Conservation (phyloP, 192 early-diverging fungal species). For the Entophlyctis luteolus region DNA sequence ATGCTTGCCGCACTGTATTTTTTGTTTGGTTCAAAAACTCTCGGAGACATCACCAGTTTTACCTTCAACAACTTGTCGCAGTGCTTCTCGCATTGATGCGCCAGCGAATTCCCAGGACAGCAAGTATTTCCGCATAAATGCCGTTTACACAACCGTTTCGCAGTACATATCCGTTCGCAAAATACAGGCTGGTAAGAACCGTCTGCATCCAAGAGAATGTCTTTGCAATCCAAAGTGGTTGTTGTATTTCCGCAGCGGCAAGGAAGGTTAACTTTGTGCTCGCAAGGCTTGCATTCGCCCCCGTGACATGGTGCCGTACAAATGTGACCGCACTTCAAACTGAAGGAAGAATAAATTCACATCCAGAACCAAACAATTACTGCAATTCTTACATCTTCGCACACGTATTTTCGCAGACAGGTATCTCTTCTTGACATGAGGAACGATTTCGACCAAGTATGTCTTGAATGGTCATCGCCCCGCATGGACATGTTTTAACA, state of each 20-base stretch:
- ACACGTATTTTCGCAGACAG: slow-evolving; percentile 38
- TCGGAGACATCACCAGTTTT: not conserved
- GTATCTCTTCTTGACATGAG: slow-evolving; percentile 35
- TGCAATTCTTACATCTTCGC: slow-evolving; percentile 20
- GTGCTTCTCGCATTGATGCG: slow-evolving; percentile 37
- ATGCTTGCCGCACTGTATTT: slow-evolving; percentile 34
- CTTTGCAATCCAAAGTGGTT: slow-evolving; percentile 22
- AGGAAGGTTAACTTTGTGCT: slow-evolving; percentile 6
- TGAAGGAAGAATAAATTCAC: not conserved
- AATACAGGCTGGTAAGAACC: slow-evolving; percentile 27
- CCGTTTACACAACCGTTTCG: slow-evolving; percentile 36
- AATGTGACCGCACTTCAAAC: slow-evolving; percentile 36
- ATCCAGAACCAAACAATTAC: not conserved
- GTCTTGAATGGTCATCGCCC: slow-evolving; percentile 7
- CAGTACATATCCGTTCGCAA: slow-evolving; percentile 37
- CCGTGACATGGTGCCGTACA: slow-evolving; percentile 38
- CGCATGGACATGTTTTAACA: slow-evolving; percentile 38
- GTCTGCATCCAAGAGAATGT: slow-evolving; percentile 20
- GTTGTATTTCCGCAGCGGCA: slow-evolving; percentile 37
- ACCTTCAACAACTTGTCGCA: slow-evolving; percentile 39
- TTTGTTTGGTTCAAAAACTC: not conserved
- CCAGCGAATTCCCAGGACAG: slow-evolving; percentile 28
- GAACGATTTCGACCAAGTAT: slow-evolving; percentile 24
- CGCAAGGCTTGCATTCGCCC: slow-evolving; percentile 39
- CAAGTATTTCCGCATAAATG: slow-evolving; percentile 41